Conservation (phyloP, 495 filamentous ascomycete species). For the Mycothermus thermophilus region DNA sequence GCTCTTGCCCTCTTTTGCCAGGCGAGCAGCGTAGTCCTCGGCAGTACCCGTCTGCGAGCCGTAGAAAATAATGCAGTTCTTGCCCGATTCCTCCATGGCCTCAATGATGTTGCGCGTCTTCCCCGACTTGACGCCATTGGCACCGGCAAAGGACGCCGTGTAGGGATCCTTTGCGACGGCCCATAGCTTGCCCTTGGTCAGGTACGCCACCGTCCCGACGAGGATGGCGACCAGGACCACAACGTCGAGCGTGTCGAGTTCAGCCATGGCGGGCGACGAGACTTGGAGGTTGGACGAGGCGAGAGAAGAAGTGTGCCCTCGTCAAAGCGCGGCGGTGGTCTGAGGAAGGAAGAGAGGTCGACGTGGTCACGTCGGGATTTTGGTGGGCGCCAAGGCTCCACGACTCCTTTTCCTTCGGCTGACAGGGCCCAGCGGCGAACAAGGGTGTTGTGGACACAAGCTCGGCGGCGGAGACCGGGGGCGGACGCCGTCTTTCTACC, state of each 20-base stretch:
- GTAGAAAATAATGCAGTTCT: constrained; percentile 97
- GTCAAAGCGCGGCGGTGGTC: too few relatives aligned
- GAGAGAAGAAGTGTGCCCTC: neutral
- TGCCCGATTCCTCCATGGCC: constrained; percentile 88
- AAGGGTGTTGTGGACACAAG: neutral
- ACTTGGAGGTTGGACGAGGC: neutral
- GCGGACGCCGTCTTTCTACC: neutral
- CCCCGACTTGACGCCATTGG: constrained; percentile 66
- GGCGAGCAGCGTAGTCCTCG: constrained; percentile 93
- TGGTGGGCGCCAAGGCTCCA: neutral
- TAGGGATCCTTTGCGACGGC: constrained; percentile 77
- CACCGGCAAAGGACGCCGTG: constrained; percentile 49
- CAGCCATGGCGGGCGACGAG: constrained; percentile 50
- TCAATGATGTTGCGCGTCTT: constrained; percentile 86
- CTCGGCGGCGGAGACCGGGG: neutral
- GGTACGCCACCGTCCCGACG: constrained; percentile 81
- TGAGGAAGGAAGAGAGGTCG: neutral
- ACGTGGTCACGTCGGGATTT: too few relatives aligned
- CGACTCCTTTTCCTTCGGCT: too few relatives aligned
- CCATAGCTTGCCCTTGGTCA: constrained; percentile 94
- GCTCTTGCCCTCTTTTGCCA: constrained; percentile 95
- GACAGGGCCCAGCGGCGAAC: too few relatives aligned
- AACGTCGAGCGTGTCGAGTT: constrained; percentile 91
- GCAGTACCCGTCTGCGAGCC: constrained; percentile 97
- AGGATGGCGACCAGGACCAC: constrained; percentile 76